phyloP scores from a whole-genome alignment of 1,139 yeast genomes.

The Meyerozyma sp. region DNA sequence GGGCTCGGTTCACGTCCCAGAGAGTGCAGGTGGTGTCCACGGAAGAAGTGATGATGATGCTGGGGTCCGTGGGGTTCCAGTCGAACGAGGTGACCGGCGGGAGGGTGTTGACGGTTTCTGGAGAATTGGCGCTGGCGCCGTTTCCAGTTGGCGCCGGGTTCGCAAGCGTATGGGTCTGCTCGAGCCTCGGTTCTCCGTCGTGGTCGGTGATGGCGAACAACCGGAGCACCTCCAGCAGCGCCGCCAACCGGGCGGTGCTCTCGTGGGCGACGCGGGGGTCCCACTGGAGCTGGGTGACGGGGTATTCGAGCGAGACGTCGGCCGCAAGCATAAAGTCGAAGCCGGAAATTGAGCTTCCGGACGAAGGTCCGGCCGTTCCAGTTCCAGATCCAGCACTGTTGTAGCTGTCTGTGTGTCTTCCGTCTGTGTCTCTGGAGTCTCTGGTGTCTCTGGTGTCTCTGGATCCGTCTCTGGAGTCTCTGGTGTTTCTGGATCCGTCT shows the following conservation, averaged over 20 bases:
- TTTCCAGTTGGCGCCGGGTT: constrained; percentile 25
- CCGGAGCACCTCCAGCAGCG: constrained; percentile 68
- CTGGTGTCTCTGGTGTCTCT: too few relatives aligned
- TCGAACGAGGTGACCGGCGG: constrained; percentile 93
- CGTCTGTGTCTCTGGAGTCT: too few relatives aligned
- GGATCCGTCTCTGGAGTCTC: too few relatives aligned
- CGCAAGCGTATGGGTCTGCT: constrained; percentile 39
- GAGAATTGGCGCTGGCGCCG: constrained; percentile 74
- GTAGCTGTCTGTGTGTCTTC: too few relatives aligned
- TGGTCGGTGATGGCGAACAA: constrained; percentile 41
- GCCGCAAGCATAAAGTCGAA: constrained; percentile 44
- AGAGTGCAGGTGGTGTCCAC: constrained; percentile 96
- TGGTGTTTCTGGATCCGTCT: too few relatives aligned
- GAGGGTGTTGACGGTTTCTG: constrained; percentile 45
- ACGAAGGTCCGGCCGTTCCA: too few relatives aligned
- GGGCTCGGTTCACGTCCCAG: constrained; percentile 68
- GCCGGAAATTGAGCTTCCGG: constrained; percentile 20
- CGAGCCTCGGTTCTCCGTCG: constrained; percentile 26
- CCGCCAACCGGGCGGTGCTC: constrained; percentile 45
- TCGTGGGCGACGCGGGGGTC: constrained; percentile 44
- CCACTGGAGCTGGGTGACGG: constrained; percentile 69
- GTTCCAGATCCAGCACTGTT: too few relatives aligned
- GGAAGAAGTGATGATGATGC: constrained; percentile 73
- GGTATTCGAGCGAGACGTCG: constrained; percentile 57
- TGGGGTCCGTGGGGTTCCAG: constrained; percentile 77